These are phyloP conservation scores for Amanita thiersii DNA, from an alignment of 768 basidiomycete species.

Conservation along the genomic window DNA sequence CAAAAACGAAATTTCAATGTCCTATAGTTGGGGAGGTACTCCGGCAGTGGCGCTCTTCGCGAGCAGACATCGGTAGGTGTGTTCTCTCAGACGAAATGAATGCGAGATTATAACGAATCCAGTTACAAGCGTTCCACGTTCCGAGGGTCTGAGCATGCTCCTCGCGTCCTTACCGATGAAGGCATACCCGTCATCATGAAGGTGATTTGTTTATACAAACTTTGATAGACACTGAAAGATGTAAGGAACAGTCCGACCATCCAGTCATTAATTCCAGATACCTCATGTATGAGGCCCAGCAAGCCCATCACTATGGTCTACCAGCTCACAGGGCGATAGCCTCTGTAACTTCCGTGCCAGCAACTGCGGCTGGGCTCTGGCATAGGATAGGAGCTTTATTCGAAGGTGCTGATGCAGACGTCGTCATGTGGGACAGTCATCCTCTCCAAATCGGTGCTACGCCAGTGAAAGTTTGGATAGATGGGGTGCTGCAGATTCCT, in stretches of 20 bases:
- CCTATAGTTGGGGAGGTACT: slow-evolving; percentile 35
- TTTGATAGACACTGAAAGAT: not conserved
- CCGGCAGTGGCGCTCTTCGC: slow-evolving; percentile 79
- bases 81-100: not conserved
- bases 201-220: slow-evolving; percentile 24
- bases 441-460: slow-evolving; percentile 71
- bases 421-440: slow-evolving; percentile 75
- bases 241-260: slow-evolving; percentile 40
- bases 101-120: too few relatives aligned
- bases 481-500: slow-evolving; percentile 70
- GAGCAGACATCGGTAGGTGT: slow-evolving; percentile 53
- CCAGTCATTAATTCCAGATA: slow-evolving; percentile 56
- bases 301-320: slow-evolving; percentile 62
- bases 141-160: slow-evolving; percentile 71
- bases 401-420: slow-evolving; percentile 53
- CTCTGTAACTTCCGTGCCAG: slow-evolving; percentile 61
- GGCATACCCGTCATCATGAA: slow-evolving; percentile 75
- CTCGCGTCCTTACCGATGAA: slow-evolving; percentile 65
- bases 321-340: slow-evolving; percentile 48
- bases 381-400: slow-evolving; percentile 64
- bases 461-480: slow-evolving; percentile 73
- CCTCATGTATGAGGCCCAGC: slow-evolving; percentile 64
- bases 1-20: not conserved
- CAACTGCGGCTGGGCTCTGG: slow-evolving; percentile 58
- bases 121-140: slow-evolving; percentile 48